Conservation (phyloP, 129 eudicot genomes). For the Centaurea solstitialis region DNA sequence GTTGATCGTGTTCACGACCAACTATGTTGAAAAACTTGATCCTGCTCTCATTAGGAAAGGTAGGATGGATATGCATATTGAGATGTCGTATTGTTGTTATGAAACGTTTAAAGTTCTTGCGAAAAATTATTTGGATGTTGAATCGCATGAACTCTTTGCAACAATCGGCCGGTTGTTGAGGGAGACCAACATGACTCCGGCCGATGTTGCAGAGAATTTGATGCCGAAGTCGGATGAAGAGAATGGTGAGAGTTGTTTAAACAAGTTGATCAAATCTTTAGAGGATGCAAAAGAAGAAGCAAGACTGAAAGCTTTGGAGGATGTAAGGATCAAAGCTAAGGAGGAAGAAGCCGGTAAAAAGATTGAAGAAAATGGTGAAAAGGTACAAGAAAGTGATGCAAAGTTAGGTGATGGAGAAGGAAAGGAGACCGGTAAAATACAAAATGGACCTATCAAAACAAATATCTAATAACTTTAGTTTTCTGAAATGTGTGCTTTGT, state of each 20-base stretch:
- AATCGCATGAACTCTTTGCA: slow-evolving; percentile 29
- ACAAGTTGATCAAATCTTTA: slow-evolving; percentile 43
- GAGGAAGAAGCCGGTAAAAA: slow-evolving; percentile 6
- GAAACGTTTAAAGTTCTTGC: slow-evolving; percentile 41
- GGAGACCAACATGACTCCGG: slow-evolving; percentile 52
- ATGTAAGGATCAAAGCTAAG: slow-evolving; percentile 34
- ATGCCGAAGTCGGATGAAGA: slow-evolving; percentile 57
- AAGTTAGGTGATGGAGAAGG: slow-evolving; percentile 3
- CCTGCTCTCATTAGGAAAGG: slow-evolving; percentile 40
- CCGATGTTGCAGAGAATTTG: slow-evolving; percentile 67
- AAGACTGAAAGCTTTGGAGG: slow-evolving; percentile 43
- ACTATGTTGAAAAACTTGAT: slow-evolving; percentile 45
- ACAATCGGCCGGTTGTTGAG: slow-evolving; percentile 17
- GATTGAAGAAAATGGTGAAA: slow-evolving; percentile 3
- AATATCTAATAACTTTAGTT: too few relatives aligned
- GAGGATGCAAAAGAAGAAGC: slow-evolving; percentile 51
- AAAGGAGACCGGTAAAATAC: slow-evolving; percentile 11
- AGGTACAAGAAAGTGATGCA: slow-evolving; percentile 20
- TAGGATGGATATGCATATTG: slow-evolving; percentile 46
- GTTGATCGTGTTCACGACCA: slow-evolving; percentile 60
- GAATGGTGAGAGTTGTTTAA: slow-evolving; percentile 39
- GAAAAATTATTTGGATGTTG: slow-evolving; percentile 37
- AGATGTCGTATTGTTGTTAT: slow-evolving; percentile 33
- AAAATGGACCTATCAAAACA: not conserved
- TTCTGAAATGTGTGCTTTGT: too few relatives aligned